Evolutionary conservation across 1,284 basidiomycete genomes (phyloP), one percentile per base, ranked within the genome.

Genomic region (Boletellus dicymbophilus): DNA sequence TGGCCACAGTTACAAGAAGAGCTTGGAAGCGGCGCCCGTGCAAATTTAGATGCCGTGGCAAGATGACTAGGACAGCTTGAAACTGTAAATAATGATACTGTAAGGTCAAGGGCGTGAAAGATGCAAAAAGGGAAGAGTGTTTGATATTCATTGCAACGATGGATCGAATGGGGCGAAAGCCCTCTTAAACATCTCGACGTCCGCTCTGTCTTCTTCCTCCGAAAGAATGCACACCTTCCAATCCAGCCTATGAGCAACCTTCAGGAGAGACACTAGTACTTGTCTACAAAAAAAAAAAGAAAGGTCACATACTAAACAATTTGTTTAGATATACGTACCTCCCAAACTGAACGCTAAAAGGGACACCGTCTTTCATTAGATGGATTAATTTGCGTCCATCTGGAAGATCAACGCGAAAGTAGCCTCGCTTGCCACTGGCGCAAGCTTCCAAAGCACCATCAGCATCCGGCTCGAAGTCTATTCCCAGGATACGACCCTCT

Each of bases 311-410:
- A 38, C 16, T 28, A 25, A 43, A 20, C 39, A 36, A 28, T 37
- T 25, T 55, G 27, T 26, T 11, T 26, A 54, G n/a, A 12, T 37
- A 16, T 33, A 68, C 85, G 62, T 60, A 95, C 93, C 95, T 82
- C 50, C 93, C 95, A 70, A 97, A 98, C 67, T 97, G 93, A 45
- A 98, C 74, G 57, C 87, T 87, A 63, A 98, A 98, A 42, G 87
- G 86, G 34, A 81, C 74, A 41, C 85, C 79, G 25, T 85, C 81
- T 62, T 85, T 84, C 61, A 97, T 83, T 53, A 93, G 68, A 72
- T 96, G 92, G 25, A 97, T 84, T 73, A 97, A 74, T 69, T 81
- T 88, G 54, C 77, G 76, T n/a, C 94, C 94, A 58, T 88, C 84
- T 0, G 95, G 95, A 44, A 96, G 72, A 61, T 96, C 93, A 5